Base-by-base conservation (phyloP, 768 basidiomycete species). In the Phaffia tasmanica region DNA sequence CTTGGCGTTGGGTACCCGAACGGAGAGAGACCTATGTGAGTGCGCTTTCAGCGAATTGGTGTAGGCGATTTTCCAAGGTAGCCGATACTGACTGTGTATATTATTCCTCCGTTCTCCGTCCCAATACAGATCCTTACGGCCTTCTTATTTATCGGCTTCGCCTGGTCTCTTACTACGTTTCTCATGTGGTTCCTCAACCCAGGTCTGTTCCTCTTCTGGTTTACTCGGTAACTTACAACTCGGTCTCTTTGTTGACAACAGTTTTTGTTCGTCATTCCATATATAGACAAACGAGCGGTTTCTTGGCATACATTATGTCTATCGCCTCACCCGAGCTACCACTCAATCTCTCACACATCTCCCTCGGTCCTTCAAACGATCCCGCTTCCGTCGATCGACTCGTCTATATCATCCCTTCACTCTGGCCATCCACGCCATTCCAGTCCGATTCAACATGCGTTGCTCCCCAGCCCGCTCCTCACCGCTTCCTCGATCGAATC, bases 241-340 rank as follows among this genome's bases (percentile, higher is more conserved):
- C 9, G 9, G n/a, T 9, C 54, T 56, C n/a, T 29, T 56, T 29
- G 29, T 15, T 7, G 25, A 15, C 9, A 19, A 56, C 54, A 23
- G 25, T 9, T 14, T 11, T 58, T 61, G 18, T 18, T 19, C 48
- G 2, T n/a, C 32, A 1, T 27, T 25, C 23, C 19, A 4, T n/a
- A 16, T 32, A 6, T 55, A 66, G 94, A 98, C 81, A 97, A 95
- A 76, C 85, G 87, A 62, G 87, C 91, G 25, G 79, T 95, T 8
- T 92, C 92, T 56, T 98, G 92, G 92, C 84, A 91, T 71, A 84
- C 86, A 25, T 95, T 94, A 75, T 98, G 94, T 77, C 83, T 74
- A n/a, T 81, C 73, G 77, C 82, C 60, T 77, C 79, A 70, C 71
- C 81, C 62, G 7, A 68, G 74, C 75, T 63, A 73, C 75, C 70